Percentiles rank a stretch among this genome's conserved stretches.
These are phyloP conservation scores for Ceratocystiopsis brevicomis DNA, from an alignment of 2,329 filamentous ascomycete species.

Conservation along the genomic window DNA sequence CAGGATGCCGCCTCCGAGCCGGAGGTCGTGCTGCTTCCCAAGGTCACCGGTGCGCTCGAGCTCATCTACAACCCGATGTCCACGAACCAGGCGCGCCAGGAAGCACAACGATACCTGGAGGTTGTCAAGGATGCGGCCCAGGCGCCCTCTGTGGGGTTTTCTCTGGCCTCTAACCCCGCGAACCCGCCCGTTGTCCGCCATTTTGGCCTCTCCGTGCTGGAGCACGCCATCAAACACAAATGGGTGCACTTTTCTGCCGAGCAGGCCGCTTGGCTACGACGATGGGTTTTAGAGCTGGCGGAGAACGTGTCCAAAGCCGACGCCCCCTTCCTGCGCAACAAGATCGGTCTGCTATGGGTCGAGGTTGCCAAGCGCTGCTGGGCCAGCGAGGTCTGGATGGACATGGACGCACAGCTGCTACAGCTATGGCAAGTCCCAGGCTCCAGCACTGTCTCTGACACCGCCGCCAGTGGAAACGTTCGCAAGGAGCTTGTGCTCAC, in stretches of 20 bases:
- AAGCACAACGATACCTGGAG: slow-evolving; percentile 76
- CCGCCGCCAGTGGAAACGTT: slow-evolving; percentile 27
- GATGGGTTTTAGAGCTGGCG: slow-evolving; percentile 64
- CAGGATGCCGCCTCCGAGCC: slow-evolving; percentile 6
- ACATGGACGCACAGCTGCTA: slow-evolving; percentile 76
- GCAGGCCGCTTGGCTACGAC: slow-evolving; percentile 49
- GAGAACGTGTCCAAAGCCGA: slow-evolving; percentile 52
- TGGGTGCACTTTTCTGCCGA: slow-evolving; percentile 56
- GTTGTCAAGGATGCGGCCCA: slow-evolving; percentile 60
- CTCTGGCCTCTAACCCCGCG: slow-evolving; percentile 53
- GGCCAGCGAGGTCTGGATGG: slow-evolving; percentile 68
- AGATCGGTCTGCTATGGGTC: slow-evolving; percentile 85
- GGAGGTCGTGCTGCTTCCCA: slow-evolving; percentile 27
- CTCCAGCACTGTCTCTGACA: slow-evolving; percentile 9
- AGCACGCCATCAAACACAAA: slow-evolving; percentile 71
- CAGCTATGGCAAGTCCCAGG: slow-evolving; percentile 60
- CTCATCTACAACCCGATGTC: slow-evolving; percentile 72
- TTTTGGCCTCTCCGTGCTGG: slow-evolving; percentile 81
- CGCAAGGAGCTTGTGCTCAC: slow-evolving; percentile 76
- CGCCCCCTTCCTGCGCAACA: slow-evolving; percentile 72
- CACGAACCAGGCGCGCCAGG: slow-evolving; percentile 59
- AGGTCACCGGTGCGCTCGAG: slow-evolving; percentile 69
- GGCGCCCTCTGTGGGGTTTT: slow-evolving; percentile 71
- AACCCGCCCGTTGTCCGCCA: slow-evolving; percentile 74
- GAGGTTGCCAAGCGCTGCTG: slow-evolving; percentile 86